These are phyloP conservation scores for Patellaria atrata DNA, from an alignment of 495 filamentous ascomycete genomes.

Conservation along the genomic window DNA sequence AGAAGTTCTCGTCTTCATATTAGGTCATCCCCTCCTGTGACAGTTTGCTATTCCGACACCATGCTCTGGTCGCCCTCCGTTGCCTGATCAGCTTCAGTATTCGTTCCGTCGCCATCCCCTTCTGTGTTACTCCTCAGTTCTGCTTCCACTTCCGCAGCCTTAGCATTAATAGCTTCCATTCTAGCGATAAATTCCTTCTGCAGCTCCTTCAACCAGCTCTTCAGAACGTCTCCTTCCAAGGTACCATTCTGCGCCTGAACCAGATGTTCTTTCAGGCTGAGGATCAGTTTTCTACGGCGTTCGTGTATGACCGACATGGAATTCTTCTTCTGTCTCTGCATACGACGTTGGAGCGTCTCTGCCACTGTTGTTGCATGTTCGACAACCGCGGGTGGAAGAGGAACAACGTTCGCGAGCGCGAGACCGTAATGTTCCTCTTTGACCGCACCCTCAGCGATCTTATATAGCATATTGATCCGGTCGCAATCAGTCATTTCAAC, in stretches of 20 bases:
- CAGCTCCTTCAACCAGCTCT: conserved; percentile 50
- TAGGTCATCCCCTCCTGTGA: too few species aligned
- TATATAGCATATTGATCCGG: conserved; percentile 75
- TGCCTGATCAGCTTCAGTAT: too few species aligned
- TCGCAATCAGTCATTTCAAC: conserved; percentile 39
- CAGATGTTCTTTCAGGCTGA: conserved; percentile 63
- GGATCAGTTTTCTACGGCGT: conserved; percentile 53
- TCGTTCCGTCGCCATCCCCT: conserved; percentile 8
- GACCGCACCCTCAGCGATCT: conserved; percentile 53
- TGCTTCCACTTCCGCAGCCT: conserved; percentile 16
- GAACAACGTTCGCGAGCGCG: conserved; percentile 58
- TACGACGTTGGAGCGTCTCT: conserved; percentile 38
- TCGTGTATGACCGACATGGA: conserved; percentile 41
- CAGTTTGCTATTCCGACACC: too few species aligned
- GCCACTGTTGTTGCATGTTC: conserved; percentile 53
- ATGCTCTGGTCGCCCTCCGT: too few species aligned
- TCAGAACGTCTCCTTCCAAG: conserved; percentile 50
- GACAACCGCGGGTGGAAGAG: conserved; percentile 53
- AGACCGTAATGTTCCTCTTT: conserved; percentile 67
- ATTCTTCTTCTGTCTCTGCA: conserved; percentile 39
- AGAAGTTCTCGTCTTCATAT: too few species aligned
- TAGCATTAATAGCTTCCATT: conserved; percentile 49
- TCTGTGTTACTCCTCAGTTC: conserved; percentile 9
- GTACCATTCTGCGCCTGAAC: conserved; percentile 49
- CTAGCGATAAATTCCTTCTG: conserved; percentile 61